Percentiles rank a stretch among this genome's conserved stretches.
Conservation (phyloP, 345 rosid genomes). For the Moricandia arvensis region DNA sequence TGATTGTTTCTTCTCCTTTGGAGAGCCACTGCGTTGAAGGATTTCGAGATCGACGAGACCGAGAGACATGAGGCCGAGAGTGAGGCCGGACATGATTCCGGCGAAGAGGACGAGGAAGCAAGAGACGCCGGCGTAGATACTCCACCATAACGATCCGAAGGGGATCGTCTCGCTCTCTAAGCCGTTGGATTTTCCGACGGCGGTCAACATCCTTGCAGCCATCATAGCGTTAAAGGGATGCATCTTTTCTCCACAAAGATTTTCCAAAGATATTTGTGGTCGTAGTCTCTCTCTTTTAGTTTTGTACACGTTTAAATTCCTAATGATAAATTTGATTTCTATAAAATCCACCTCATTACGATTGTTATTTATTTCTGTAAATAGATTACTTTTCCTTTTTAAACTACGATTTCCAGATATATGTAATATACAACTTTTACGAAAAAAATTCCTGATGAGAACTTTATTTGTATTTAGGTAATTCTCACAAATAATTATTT, state of each 20-base stretch:
- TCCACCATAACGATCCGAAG: constrained; percentile 66
- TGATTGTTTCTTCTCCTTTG: constrained; percentile 79
- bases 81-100: constrained; percentile 94
- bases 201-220: constrained; percentile 54
- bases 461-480: too few relatives aligned
- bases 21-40: constrained; percentile 82
- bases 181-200: constrained; percentile 26
- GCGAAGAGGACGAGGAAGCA: constrained; percentile 85
- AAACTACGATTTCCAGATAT: background rate
- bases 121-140: constrained; percentile 66
- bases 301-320: background rate
- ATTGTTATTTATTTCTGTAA: background rate
- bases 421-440: background rate
- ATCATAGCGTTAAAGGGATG: constrained; percentile 54
- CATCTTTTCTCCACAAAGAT: constrained; percentile 35
- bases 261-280: too few relatives aligned
- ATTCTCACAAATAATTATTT: too few relatives aligned
- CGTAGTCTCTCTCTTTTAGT: too few relatives aligned
- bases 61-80: constrained; percentile 91
- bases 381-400: background rate
- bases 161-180: constrained; percentile 42
- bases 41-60: constrained; percentile 92
- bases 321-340: background rate
- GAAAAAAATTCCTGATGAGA: too few relatives aligned
- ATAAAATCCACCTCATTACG: background rate